These are phyloP conservation scores for Buxus sempervirens DNA, from an alignment of 164 flowering plant species.

Conservation along the genomic window DNA sequence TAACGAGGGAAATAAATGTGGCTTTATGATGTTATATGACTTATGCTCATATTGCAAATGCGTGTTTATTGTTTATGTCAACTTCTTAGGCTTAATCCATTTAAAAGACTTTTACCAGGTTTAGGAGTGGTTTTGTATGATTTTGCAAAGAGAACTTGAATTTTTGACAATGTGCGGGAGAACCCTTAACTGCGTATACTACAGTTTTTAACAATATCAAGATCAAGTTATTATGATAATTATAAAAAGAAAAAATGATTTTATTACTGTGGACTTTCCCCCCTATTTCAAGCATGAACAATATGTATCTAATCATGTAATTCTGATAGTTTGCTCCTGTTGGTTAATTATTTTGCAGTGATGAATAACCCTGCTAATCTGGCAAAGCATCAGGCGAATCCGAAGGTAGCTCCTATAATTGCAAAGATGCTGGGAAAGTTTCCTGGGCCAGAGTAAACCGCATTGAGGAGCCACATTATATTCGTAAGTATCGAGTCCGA, in stretches of 20 bases:
- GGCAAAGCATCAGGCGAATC: conserved; percentile 88
- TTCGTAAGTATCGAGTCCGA: neutral
- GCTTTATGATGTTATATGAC: too few relatives aligned
- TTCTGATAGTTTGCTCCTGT: neutral
- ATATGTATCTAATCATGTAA: neutral
- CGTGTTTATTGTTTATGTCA: neutral
- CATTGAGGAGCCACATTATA: neutral
- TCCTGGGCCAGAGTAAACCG: conserved; percentile 52
- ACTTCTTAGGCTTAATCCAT: neutral
- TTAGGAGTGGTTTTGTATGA: too few relatives aligned
- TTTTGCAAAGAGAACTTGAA: too few relatives aligned
- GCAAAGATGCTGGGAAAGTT: conserved; percentile 94
- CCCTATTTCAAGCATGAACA: neutral
- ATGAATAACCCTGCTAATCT: conserved; percentile 98
- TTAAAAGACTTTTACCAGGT: too few relatives aligned
- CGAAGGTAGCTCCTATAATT: conserved; percentile 95
- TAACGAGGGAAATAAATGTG: too few relatives aligned
- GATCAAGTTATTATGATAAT: too few relatives aligned
- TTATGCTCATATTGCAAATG: too few relatives aligned
- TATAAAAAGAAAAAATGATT: too few relatives aligned
- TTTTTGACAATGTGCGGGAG: too few relatives aligned
- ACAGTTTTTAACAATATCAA: too few relatives aligned
- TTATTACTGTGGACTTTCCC: too few relatives aligned
- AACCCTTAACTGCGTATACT: too few relatives aligned
- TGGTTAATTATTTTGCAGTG: conserved; percentile 45